Percentiles rank a stretch among this genome's conserved stretches.
These are phyloP conservation scores for Neckera pumila DNA, from an alignment of 225 moss, liverwort and hornwort species.

Conservation along the genomic window DNA sequence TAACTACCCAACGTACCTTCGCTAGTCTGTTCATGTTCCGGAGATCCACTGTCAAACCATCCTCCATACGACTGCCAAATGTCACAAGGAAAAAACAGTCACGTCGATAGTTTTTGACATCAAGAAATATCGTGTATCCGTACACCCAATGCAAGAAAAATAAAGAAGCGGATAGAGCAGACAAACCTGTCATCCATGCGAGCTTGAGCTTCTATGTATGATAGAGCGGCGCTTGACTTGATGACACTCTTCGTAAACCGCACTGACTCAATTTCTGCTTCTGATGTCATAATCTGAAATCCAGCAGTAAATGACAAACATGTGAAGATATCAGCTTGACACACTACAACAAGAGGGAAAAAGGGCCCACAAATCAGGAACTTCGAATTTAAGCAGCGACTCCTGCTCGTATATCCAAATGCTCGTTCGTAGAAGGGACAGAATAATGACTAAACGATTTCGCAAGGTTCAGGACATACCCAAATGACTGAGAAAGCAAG, in stretches of 20 bases:
- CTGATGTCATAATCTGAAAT: slow-evolving; percentile 78
- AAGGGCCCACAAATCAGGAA: not conserved
- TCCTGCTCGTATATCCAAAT: not conserved
- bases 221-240: slow-evolving; percentile 89
- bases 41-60: slow-evolving; percentile 82
- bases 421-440: not conserved
- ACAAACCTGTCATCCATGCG: slow-evolving; percentile 93
- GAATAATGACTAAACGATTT: not conserved
- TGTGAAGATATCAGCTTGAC: not conserved
- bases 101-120: not conserved
- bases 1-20: slow-evolving; percentile 36
- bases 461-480: slow-evolving; percentile 37
- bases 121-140: not conserved
- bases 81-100: not conserved
- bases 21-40: slow-evolving; percentile 93
- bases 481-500: slow-evolving; percentile 90
- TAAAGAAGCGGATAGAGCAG: not conserved
- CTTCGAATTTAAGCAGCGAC: not conserved
- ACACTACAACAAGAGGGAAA: not conserved
- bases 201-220: slow-evolving; percentile 96
- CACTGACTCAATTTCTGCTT: slow-evolving; percentile 76
- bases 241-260: slow-evolving; percentile 92
- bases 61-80: slow-evolving; percentile 66
- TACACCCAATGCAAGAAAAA: not conserved
- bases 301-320: not conserved